Conservation (phyloP, 1,284 basidiomycete species). For the Ceratobasidium sp. region DNA sequence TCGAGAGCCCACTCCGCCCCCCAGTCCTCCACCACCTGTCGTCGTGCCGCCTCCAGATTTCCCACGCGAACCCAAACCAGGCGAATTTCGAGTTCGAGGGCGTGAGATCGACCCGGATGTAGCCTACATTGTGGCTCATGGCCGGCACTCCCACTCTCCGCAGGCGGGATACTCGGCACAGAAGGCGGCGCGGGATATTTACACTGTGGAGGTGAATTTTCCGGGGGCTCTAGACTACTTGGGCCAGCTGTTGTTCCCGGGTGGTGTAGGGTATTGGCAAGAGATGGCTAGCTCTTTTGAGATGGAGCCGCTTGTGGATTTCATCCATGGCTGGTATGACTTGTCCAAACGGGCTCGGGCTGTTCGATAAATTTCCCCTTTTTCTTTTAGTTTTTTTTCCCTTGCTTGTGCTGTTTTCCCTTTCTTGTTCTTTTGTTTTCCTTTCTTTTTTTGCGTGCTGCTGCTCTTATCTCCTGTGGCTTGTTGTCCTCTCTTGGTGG, state of each 20-base stretch:
- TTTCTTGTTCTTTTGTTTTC: too few relatives aligned
- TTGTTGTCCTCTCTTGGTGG: not conserved
- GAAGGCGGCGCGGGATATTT: not conserved
- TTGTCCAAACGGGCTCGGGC: not conserved
- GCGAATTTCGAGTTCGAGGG: not conserved
- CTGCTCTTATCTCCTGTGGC: not conserved
- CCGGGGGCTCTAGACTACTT: not conserved
- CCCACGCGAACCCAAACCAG: not conserved
- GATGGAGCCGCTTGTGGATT: not conserved
- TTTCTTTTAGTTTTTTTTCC: too few relatives aligned
- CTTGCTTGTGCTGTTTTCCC: too few relatives aligned
- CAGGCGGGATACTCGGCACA: not conserved
- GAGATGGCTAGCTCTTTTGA: not conserved
- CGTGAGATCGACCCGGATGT: not conserved
- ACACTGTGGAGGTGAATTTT: not conserved
- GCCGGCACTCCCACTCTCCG: not conserved
- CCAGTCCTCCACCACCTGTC: not conserved
- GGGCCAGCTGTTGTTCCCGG: not conserved
- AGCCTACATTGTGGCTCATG: not conserved
- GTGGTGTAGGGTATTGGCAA: not conserved
- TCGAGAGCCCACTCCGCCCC: not conserved
- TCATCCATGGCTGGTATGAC: slow-evolving; percentile 5
- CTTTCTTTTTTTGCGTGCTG: too few relatives aligned
- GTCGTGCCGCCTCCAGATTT: not conserved
- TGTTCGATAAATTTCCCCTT: too few relatives aligned